Evolutionary conservation across 495 filamentous ascomycete genomes (phyloP), one percentile per base, ranked within the genome.

Genomic region (Penicillium egyptiacum): DNA sequence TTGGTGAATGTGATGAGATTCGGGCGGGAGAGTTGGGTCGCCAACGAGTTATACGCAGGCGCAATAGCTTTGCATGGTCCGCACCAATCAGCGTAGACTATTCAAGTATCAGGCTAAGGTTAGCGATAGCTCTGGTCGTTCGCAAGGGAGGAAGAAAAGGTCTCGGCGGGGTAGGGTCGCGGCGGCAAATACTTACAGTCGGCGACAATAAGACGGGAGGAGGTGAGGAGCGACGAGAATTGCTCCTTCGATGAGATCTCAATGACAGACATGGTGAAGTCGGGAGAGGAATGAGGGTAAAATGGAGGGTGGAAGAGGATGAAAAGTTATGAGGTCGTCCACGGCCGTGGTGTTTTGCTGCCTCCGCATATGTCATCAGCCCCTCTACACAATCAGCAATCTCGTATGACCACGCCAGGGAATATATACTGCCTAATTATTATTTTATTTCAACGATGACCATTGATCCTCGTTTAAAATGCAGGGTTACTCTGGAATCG

Each of bases 81-180:
- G 70, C 89, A 93, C 89, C 88, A 94, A 63, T 88, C 83, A 64
- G 92, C 89, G 70, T 91, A 90, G 79, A 97, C 92, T 96, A 64
- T 17, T 42, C n/a, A 44, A 16, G 25, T 50, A 37, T 17, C 26
- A 26, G 22, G 12, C 40, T 28, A 43, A 41, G 42, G 42, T 61
- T 40, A 62, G 57, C 51, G 30, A 37, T 33, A 28, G 42, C 35
- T 51, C 20, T 57, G 37, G 22, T 33, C 50, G n/a, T 56, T 28
- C 19, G 17, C n/a, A n/a, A n/a, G 22, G 33, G 42, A 48, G 9
- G 33, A 57, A 43, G 50, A 43, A 22, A 30, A 23, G 39, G 35
- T 57, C 44, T 5, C 31, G 17, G 43, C 41, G 50, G 50, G 50
- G 45, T 56, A 55, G 54, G 37, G 41, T 65, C 19, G 46, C 46